phyloP scores from a whole-genome alignment of 257 asterid species.

The Sherardia arvensis region DNA sequence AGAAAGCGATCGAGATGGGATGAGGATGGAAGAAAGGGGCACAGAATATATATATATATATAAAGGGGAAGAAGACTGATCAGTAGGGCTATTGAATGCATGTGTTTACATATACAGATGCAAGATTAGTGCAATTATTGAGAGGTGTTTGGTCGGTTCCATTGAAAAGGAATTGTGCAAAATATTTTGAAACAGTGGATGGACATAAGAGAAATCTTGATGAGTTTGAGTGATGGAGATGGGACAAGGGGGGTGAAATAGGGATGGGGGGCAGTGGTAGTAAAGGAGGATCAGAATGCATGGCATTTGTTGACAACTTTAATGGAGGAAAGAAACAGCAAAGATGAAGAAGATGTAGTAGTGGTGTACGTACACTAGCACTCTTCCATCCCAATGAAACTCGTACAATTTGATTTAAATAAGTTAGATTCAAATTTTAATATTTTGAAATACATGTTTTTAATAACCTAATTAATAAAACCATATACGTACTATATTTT shows the following conservation, averaged over 20 bases:
- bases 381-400: too few relatives aligned
- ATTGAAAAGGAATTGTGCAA: conserved; percentile 8
- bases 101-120: neutral
- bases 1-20: neutral
- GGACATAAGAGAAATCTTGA: conserved; percentile 10
- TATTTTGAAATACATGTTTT: too few relatives aligned
- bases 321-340: conserved; percentile 10
- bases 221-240: conserved; percentile 16
- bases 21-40: conserved; percentile 6
- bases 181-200: conserved; percentile 3
- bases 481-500: too few relatives aligned
- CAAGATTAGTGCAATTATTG: conserved; percentile 12
- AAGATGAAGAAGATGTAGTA: neutral
- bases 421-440: too few relatives aligned
- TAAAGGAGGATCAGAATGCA: conserved; percentile 10
- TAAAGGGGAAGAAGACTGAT: neutral
- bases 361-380: neutral
- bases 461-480: too few relatives aligned
- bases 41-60: neutral
- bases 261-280: conserved; percentile 13
- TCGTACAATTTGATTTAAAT: too few relatives aligned
- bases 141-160: conserved; percentile 3
- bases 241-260: conserved; percentile 5
- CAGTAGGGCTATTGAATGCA: neutral
- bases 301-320: conserved; percentile 8